These are phyloP conservation scores for Blechomonas ayalai DNA, from an alignment of 208 protist species.

Conservation along the genomic window DNA sequence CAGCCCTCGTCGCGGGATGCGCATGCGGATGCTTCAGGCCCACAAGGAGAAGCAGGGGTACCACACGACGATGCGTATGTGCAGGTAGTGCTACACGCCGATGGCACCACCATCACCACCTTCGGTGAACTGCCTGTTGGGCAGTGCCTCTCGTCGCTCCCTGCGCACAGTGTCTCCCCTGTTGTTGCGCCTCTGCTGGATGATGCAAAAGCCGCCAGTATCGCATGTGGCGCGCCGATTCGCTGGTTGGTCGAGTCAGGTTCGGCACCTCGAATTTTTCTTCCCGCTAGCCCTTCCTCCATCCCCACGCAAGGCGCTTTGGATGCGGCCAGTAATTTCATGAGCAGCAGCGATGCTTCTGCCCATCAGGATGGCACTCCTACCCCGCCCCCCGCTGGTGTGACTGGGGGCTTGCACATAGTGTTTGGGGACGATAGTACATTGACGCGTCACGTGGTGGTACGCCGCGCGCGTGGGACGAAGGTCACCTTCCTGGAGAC, in stretches of 20 bases:
- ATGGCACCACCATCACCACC: slow-evolving; percentile 57
- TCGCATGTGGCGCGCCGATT: slow-evolving; percentile 9
- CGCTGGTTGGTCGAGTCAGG: slow-evolving; percentile 64
- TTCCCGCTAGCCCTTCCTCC: no score
- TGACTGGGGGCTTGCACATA: slow-evolving; percentile 35
- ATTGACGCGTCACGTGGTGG: slow-evolving; percentile 33
- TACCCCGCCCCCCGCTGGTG: not conserved
- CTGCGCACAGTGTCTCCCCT: slow-evolving; percentile 6
- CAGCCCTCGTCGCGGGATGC: not conserved
- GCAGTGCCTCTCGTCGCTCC: not conserved
- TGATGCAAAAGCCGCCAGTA: slow-evolving; percentile 3
- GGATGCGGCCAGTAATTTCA: no score
- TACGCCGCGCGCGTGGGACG: slow-evolving; percentile 5
- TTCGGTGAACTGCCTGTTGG: slow-evolving; percentile 6
- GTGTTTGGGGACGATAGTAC: slow-evolving; percentile 70
- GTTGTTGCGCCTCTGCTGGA: slow-evolving; percentile 21
- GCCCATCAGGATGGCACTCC: not conserved
- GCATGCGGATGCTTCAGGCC: not conserved
- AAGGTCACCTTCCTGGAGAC: slow-evolving; percentile 39
- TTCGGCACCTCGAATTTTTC: slow-evolving; percentile 61
- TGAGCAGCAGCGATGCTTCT: no score
- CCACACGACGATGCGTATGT: slow-evolving; percentile 11
- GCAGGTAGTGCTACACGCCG: slow-evolving; percentile 40
- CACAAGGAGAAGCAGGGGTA: not conserved
- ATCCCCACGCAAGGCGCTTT: no score